Base-by-base conservation (phyloP, 306 rosid species). In the Trifolium repens region DNA sequence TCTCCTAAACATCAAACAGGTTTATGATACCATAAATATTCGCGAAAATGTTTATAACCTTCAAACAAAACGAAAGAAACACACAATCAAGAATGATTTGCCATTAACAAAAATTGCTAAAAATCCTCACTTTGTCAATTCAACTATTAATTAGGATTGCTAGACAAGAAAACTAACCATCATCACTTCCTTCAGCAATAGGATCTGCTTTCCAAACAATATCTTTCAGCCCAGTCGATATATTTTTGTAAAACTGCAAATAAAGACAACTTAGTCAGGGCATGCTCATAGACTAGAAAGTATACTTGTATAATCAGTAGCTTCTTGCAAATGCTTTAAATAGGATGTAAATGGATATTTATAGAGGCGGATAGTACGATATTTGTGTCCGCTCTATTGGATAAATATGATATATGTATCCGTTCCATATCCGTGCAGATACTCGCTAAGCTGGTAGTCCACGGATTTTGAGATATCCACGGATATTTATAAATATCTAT, bases 181-280 rank as follows among this genome's bases (percentile, higher is more conserved):
- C 88, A 5, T 37, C 34, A 14, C 64, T 77, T 58, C 81, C 90
- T 80, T 85, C 87, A 68, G 82, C 91, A 34, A 85, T 68, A 61
- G 89, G 91, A 4, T 94, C 97, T 1, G 93, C 81, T 83, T 78
- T 90, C 98, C 98, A 94, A 55, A 94, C 96, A 11, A 94, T 75
- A 73, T 94, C 98, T 75, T 91, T 90, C 84, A 94, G 89, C 67
- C 97, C 97, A 35, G 91, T 81, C 0, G 96, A 66, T 19, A 94
- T 84, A 59, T 75, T 89, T 67, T 89, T 90, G 87, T 91, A 94
- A 85, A 94, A 94, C 98, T 94, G 87, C 65, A 78, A 40, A 78
- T 55, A 26, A 70, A 82, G 65, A 66, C 14, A 81, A 74, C 69
- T 15, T 14, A 71, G 46, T 76, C 78, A 53, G 73, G 49, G 61